A percentile compares a stretch with the other conserved stretches of the same genome.
phyloP scores from a whole-genome alignment of 495 filamentous ascomycete species.

The Podospora pseudoanserina region DNA sequence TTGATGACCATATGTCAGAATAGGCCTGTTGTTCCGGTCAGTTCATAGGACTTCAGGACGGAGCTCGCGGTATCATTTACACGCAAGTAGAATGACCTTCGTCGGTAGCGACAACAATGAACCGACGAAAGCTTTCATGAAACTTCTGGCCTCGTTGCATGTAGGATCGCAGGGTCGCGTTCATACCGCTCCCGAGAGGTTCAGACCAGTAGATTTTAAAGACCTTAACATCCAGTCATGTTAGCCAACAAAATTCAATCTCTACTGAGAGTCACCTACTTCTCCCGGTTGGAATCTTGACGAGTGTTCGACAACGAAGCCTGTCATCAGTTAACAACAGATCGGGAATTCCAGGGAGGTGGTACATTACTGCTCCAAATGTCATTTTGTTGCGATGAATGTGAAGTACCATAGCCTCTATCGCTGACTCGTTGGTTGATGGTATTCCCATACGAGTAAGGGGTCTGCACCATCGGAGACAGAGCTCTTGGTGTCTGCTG shows the following conservation, averaged over 20 bases:
- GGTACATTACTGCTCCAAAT: neutral
- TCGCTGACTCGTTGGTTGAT: neutral
- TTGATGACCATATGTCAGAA: constrained; percentile 44
- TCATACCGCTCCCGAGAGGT: constrained; percentile 33
- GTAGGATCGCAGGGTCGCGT: constrained; percentile 20
- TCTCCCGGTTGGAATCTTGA: constrained; percentile 39
- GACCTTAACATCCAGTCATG: constrained; percentile 29
- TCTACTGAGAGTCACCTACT: constrained; percentile 24
- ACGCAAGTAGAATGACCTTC: constrained; percentile 49
- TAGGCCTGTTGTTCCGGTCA: constrained; percentile 35
- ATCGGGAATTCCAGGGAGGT: neutral
- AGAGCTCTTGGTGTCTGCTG: constrained; percentile 16
- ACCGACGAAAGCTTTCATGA: constrained; percentile 43
- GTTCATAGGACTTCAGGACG: neutral
- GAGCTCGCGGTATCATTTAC: constrained; percentile 29
- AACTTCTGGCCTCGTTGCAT: constrained; percentile 27
- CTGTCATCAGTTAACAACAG: constrained; percentile 21
- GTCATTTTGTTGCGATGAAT: neutral
- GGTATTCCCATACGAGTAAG: neutral
- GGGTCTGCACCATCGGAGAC: neutral
- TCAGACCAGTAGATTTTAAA: constrained; percentile 50
- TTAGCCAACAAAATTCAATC: neutral
- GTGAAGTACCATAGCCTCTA: neutral
- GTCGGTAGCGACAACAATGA: constrained; percentile 47
- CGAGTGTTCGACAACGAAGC: constrained; percentile 41